These are phyloP conservation scores for Talaromyces funiculosus DNA, from an alignment of 2,329 filamentous ascomycete genomes.

Conservation along the genomic window DNA sequence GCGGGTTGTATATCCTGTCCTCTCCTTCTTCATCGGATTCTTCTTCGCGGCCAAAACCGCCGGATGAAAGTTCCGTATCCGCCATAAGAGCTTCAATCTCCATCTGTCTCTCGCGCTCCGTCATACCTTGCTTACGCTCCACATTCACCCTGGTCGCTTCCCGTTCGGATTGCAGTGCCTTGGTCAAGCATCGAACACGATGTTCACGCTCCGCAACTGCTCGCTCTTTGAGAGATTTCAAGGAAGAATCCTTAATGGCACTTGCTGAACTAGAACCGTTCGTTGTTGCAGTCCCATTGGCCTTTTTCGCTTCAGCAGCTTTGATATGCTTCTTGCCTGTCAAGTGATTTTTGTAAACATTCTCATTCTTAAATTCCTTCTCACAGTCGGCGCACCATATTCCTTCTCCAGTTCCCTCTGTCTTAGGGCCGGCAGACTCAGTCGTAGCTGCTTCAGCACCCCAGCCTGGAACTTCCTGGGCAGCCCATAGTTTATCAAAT, in stretches of 20 bases:
- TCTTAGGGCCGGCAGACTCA: conserved; percentile 40
- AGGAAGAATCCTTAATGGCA: conserved; percentile 19
- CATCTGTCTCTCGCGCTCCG: conserved; percentile 87
- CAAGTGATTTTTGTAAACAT: conserved; percentile 86
- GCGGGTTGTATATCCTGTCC: conserved; percentile 90
- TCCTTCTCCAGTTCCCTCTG: conserved; percentile 58
- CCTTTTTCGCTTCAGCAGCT: conserved; percentile 62
- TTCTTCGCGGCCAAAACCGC: conserved; percentile 40
- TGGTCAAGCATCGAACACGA: conserved; percentile 70
- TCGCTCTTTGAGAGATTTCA: conserved; percentile 68
- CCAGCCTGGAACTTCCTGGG: conserved; percentile 77
- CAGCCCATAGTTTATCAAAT: conserved; percentile 77
- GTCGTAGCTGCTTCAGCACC: conserved; percentile 48
- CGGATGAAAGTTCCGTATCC: conserved; percentile 43
- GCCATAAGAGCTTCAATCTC: conserved; percentile 83
- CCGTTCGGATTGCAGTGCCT: conserved; percentile 79
- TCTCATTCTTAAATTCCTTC: conserved; percentile 92
- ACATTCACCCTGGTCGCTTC: conserved; percentile 89
- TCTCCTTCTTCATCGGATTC: conserved; percentile 71
- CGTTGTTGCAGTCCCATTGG: conserved; percentile 35
- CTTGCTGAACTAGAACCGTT: conserved; percentile 21
- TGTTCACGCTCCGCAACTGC: conserved; percentile 86
- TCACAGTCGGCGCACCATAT: conserved; percentile 89
- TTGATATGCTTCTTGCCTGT: conserved; percentile 89
- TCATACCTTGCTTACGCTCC: conserved; percentile 96